phyloP scores from a whole-genome alignment of 2,329 filamentous ascomycete species.

The Fusarium abutilonis region DNA sequence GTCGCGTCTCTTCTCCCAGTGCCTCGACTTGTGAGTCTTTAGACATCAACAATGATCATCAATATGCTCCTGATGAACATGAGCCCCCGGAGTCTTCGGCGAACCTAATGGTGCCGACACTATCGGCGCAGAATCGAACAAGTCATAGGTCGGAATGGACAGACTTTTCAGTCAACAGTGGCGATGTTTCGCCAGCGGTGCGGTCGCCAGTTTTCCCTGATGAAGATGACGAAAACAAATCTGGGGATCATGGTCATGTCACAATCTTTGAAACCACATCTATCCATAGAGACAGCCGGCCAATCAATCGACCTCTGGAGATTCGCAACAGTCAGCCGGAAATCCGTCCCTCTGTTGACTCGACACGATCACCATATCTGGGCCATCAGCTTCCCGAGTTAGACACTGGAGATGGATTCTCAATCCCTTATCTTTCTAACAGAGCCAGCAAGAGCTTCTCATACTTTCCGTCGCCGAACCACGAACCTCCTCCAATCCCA shows the following conservation, averaged over 20 bases:
- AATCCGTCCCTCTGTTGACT: constrained; percentile 41
- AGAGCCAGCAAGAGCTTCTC: constrained; percentile 45
- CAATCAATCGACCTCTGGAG: constrained; percentile 35
- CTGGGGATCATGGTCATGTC: constrained; percentile 46
- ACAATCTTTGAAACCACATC: constrained; percentile 49
- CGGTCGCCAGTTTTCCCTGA: constrained; percentile 47
- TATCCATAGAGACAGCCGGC: constrained; percentile 41
- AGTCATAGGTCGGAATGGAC: constrained; percentile 70
- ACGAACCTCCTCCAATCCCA: constrained; percentile 63
- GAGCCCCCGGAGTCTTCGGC: constrained; percentile 53
- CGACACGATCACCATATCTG: constrained; percentile 44
- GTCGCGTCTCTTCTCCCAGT: constrained; percentile 48
- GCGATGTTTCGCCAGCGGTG: constrained; percentile 51
- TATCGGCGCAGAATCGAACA: constrained; percentile 56
- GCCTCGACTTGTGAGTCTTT: constrained; percentile 56
- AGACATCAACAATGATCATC: constrained; percentile 48
- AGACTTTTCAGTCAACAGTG: constrained; percentile 66
- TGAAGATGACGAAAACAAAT: constrained; percentile 41
- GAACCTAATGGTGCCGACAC: constrained; percentile 60
- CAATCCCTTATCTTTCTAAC: constrained; percentile 57
- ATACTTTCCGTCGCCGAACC: constrained; percentile 56
- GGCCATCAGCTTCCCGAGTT: constrained; percentile 60
- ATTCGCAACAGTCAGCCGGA: constrained; percentile 37
- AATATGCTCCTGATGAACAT: constrained; percentile 42
- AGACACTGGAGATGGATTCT: constrained; percentile 62